Evolutionary conservation across 148 eudicot species (phyloP).

Genomic region (Vaccinium myrtillus): DNA sequence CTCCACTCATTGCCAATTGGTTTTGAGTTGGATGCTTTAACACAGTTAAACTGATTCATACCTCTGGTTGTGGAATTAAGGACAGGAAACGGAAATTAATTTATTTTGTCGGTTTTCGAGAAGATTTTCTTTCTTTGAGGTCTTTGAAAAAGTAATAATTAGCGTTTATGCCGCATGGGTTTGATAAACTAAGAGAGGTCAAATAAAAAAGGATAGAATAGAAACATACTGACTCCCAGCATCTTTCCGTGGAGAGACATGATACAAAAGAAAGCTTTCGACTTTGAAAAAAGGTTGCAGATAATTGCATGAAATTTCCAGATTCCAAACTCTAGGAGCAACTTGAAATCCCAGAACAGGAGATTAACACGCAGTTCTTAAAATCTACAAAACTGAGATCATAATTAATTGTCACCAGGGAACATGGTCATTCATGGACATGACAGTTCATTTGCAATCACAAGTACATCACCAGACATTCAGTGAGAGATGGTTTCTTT

Average conservation of each 20-base stretch:
- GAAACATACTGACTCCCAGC: background rate
- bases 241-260: background rate
- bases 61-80: background rate
- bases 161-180: background rate
- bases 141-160: no score
- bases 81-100: conserved; percentile 1
- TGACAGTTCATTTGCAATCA: no score
- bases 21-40: no score
- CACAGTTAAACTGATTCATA: background rate
- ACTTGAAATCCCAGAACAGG: background rate
- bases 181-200: background rate
- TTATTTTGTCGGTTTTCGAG: background rate
- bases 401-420: no score
- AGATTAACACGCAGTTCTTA: background rate
- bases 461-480: no score
- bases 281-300: background rate
- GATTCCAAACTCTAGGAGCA: conserved; percentile 1
- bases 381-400: no score
- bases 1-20: no score
- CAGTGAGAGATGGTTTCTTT: no score
- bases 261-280: background rate
- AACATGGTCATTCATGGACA: no score
- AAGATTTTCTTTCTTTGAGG: background rate
- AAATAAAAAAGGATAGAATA: background rate
- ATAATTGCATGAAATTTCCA: background rate